Conservation (phyloP, 306 rosid genomes). For the Astragalus membranaceus region DNA sequence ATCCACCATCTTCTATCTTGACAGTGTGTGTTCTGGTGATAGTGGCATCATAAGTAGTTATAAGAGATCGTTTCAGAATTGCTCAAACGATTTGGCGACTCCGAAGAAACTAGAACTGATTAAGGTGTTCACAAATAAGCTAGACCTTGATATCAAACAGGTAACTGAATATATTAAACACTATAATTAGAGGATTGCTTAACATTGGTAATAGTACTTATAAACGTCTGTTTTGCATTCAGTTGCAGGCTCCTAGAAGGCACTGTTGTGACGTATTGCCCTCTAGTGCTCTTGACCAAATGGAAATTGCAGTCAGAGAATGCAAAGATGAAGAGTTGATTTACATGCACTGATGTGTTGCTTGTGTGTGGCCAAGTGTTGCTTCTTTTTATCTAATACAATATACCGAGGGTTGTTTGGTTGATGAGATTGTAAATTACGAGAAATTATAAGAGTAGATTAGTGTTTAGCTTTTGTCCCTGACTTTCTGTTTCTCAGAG, state of each 20-base stretch:
- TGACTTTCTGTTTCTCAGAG: no score
- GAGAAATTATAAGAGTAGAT: not conserved
- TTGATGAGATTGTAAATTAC: not conserved
- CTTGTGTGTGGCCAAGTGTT: not conserved
- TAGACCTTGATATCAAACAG: conserved; percentile 53
- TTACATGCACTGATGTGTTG: conserved; percentile 34
- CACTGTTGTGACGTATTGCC: conserved; percentile 80
- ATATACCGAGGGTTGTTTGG: not conserved
- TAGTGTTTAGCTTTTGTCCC: not conserved
- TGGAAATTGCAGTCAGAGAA: conserved; percentile 71
- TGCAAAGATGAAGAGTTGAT: conserved; percentile 78
- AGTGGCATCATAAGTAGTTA: conserved; percentile 44
- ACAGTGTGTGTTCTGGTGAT: conserved; percentile 27
- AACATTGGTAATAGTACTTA: conserved; percentile 4
- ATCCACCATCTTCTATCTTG: conserved; percentile 57
- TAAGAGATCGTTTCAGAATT: conserved; percentile 42
- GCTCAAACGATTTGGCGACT: conserved; percentile 39
- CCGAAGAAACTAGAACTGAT: conserved; percentile 52
- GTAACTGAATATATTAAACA: conserved; percentile 23
- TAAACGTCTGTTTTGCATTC: conserved; percentile 20
- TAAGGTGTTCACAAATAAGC: conserved; percentile 55
- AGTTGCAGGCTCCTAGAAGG: conserved; percentile 89
- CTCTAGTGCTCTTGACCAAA: conserved; percentile 30
- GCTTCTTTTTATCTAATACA: not conserved
- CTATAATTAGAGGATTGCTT: not conserved